Base-by-base conservation (phyloP, 2,329 filamentous ascomycete species). In the Botrytis squamosa region DNA sequence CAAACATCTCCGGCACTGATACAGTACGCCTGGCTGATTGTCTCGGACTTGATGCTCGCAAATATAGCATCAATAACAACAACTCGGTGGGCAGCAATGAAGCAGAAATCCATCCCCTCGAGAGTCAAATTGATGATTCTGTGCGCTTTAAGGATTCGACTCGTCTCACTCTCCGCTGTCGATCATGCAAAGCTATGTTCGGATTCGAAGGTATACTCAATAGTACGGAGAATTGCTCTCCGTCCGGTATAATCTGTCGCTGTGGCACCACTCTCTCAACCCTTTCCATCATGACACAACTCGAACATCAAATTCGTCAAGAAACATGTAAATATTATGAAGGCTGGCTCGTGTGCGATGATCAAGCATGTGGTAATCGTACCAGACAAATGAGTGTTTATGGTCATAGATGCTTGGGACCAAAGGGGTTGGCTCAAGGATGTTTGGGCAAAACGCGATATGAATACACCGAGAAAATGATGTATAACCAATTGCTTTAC, bases 401-500 rank as follows among this genome's bases (percentile, higher is more conserved):
- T 82, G 96, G 96, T 64, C 90, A 92, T 75, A 90, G 94, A 68
- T 99, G 96, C 81, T 86, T 98, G 9, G 96, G 96, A 0, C 93
- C 95, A 25, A 91, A 91, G 77, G 94, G 95, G 2, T 90, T 96
- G 4, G 95, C 92, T 0, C 88, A 91, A 73, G 95, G 94, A 72
- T 99, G 96, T 82, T 85, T 91, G 6, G 96, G 96, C 33, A 89
- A 89, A 68, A 98, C 99, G 95, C 85, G 88, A 36, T 98, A 95
- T 81, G 94, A 97, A 84, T 92, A 93, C 80, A 87, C 88, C 0
- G 96, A 98, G 84, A 95, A 96, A 84, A 91, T 92, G 79, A 88
- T 98, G 74, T 98, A 98, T 84, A 98, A 97, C 82, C 96, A 99
- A 84, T 86, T 99, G 59, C 84, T 98, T 72, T 99, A 97, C 84